Evolutionary conservation across 129 eudicot genomes (phyloP).

Genomic region (Pulicaria dysenterica): DNA sequence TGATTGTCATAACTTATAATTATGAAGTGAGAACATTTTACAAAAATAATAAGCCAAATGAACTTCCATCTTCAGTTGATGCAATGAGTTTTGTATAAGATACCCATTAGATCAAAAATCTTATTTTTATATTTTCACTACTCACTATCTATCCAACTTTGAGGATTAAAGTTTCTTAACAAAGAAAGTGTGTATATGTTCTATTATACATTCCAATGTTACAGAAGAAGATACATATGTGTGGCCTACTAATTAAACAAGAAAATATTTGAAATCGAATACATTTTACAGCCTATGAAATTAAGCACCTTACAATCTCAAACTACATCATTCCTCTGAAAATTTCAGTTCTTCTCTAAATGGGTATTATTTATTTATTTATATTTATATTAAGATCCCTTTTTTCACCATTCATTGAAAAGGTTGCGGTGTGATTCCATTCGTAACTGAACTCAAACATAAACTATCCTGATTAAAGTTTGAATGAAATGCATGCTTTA

Average conservation of each 20-base stretch:
- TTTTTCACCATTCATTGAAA: no score
- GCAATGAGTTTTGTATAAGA: no score
- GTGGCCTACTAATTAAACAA: no score
- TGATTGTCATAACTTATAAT: no score
- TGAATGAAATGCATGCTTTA: not conserved
- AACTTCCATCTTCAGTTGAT: no score
- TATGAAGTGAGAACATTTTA: not conserved
- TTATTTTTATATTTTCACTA: not conserved
- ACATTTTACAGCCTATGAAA: slow-evolving; percentile 1
- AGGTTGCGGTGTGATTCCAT: not conserved
- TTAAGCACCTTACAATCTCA: not conserved
- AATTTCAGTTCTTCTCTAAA: no score
- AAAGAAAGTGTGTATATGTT: not conserved
- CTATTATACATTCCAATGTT: not conserved
- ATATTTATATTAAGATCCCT: no score
- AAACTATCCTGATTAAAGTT: not conserved
- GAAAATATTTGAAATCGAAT: not conserved
- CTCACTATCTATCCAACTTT: slow-evolving; percentile 7
- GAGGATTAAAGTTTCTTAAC: not conserved
- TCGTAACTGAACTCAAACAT: slow-evolving; percentile 8
- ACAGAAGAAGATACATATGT: no score
- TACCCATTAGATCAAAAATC: slow-evolving; percentile 2
- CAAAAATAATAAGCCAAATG: not conserved
- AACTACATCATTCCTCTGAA: slow-evolving; percentile 3
- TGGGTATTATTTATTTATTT: no score